Percentiles rank a stretch among this genome's conserved stretches.
phyloP scores from a whole-genome alignment of 805 yeast genomes.

The Blastobotrys peoriensis region DNA sequence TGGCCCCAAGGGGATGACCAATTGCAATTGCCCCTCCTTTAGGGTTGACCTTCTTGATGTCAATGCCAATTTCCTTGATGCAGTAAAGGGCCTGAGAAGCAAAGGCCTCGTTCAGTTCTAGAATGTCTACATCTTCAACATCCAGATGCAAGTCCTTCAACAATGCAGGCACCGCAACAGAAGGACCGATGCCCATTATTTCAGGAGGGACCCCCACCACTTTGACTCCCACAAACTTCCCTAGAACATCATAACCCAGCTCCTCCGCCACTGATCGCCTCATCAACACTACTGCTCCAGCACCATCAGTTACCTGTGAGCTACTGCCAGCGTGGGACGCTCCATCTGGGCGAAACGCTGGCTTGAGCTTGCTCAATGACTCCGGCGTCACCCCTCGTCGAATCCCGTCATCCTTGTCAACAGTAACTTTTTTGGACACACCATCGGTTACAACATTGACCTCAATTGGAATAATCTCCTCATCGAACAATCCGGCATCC shows the following conservation, averaged over 20 bases:
- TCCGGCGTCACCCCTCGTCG: slow-evolving; percentile 77
- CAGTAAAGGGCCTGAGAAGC: slow-evolving; percentile 89
- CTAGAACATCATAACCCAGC: slow-evolving; percentile 64
- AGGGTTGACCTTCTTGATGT: slow-evolving; percentile 68
- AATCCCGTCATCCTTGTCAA: slow-evolving; percentile 81
- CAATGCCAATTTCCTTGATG: slow-evolving; percentile 58
- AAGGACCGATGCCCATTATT: slow-evolving; percentile 97
- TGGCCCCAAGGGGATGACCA: slow-evolving; percentile 92
- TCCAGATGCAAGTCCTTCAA: slow-evolving; percentile 54
- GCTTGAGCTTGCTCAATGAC: slow-evolving; percentile 65
- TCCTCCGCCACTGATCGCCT: slow-evolving; percentile 78
- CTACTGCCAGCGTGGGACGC: slow-evolving; percentile 93
- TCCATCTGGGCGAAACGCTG: slow-evolving; percentile 82
- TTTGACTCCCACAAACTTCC: slow-evolving; percentile 70
- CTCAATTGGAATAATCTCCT: slow-evolving; percentile 79
- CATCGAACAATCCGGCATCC: slow-evolving; percentile 62
- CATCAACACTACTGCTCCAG: slow-evolving; percentile 79
- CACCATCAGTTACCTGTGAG: slow-evolving; percentile 93
- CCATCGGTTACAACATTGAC: slow-evolving; percentile 42
- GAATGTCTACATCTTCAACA: slow-evolving; percentile 62
- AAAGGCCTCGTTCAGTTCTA: slow-evolving; percentile 92
- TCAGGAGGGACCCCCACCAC: slow-evolving; percentile 94
- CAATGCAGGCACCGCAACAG: slow-evolving; percentile 83
- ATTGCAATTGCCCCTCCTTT: slow-evolving; percentile 95
- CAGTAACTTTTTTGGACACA: no score